phyloP scores from a whole-genome alignment of 257 asterid species.

The Scutellaria minor region DNA sequence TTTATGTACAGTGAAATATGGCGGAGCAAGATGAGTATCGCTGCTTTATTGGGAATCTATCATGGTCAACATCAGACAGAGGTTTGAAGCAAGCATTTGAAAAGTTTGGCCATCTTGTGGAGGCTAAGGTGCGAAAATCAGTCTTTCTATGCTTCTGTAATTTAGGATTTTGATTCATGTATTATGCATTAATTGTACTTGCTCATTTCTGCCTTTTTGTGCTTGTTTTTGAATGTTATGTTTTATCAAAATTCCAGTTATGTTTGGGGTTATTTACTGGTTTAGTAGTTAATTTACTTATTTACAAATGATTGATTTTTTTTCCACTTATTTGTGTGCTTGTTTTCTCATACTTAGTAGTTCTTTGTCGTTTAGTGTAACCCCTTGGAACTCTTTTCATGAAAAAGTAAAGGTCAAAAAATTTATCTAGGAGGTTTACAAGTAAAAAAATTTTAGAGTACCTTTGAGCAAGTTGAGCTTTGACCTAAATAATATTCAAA shows the following conservation, averaged over 20 bases:
- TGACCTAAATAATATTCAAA: not conserved
- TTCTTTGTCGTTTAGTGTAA: conserved; percentile 19
- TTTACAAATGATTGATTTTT: not conserved
- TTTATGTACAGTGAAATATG: conserved; percentile 45
- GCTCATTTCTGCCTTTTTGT: conserved; percentile 8
- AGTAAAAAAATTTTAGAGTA: too few species aligned
- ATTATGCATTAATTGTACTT: conserved; percentile 5
- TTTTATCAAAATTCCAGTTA: not conserved
- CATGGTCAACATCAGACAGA: conserved; percentile 65
- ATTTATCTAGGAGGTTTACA: conserved; percentile 17
- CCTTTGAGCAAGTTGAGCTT: not conserved
- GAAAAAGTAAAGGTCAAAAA: conserved; percentile 12
- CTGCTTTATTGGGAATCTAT: conserved; percentile 64
- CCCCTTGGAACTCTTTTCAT: conserved; percentile 1
- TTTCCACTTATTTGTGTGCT: not conserved
- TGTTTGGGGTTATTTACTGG: conserved; percentile 4
- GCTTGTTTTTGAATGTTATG: conserved; percentile 5
- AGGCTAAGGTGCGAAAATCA: conserved; percentile 49
- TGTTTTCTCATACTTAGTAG: conserved; percentile 2
- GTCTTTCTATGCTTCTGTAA: conserved; percentile 15
- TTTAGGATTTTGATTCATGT: not conserved
- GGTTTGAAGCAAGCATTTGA: conserved; percentile 66
- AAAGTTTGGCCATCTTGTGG: conserved; percentile 65
- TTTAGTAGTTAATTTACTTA: conserved; percentile 3
- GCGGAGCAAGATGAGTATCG: conserved; percentile 59